A percentile compares a stretch with the other conserved stretches of the same genome.
Evolutionary conservation across 129 eudicot species (phyloP).

Genomic region (Centella asiatica): DNA sequence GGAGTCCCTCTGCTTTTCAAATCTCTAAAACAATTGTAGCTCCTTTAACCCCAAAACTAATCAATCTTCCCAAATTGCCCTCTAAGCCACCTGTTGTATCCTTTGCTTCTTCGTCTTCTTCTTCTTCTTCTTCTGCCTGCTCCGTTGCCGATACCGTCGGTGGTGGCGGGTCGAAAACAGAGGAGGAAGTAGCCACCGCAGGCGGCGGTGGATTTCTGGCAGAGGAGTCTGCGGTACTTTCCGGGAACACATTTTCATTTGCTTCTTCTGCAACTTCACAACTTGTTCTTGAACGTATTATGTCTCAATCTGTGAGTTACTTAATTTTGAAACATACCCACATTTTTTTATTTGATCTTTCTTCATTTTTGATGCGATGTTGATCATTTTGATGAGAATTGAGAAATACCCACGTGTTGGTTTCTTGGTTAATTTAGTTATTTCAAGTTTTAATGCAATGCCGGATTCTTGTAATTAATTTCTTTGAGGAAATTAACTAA

Average conservation of each 20-base stretch:
- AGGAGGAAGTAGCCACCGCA: constrained; percentile 24
- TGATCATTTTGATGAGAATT: not conserved
- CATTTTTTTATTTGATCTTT: too few species aligned
- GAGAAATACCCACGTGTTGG: not conserved
- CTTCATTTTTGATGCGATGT: too few species aligned
- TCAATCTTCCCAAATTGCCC: constrained; percentile 15
- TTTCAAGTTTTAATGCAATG: too few species aligned
- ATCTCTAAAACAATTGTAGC: constrained; percentile 59
- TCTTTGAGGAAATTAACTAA: too few species aligned
- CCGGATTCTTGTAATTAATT: too few species aligned
- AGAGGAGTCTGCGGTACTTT: constrained; percentile 35
- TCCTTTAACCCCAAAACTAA: constrained; percentile 30
- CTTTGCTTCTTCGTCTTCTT: too few species aligned
- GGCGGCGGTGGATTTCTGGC: constrained; percentile 26
- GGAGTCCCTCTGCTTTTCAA: constrained; percentile 90
- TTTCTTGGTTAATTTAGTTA: too few species aligned
- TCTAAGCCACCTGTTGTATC: constrained; percentile 6
- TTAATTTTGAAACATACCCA: not conserved
- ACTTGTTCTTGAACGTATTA: constrained; percentile 88
- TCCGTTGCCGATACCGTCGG: constrained; percentile 13
- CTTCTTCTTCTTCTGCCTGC: too few species aligned
- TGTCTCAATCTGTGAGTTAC: constrained; percentile 80
- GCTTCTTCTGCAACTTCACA: constrained; percentile 96
- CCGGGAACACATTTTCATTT: constrained; percentile 84
- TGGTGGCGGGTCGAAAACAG: constrained; percentile 16